phyloP scores from a whole-genome alignment of 2,329 filamentous ascomycete species.

The Chaetomiaceae sp. region DNA sequence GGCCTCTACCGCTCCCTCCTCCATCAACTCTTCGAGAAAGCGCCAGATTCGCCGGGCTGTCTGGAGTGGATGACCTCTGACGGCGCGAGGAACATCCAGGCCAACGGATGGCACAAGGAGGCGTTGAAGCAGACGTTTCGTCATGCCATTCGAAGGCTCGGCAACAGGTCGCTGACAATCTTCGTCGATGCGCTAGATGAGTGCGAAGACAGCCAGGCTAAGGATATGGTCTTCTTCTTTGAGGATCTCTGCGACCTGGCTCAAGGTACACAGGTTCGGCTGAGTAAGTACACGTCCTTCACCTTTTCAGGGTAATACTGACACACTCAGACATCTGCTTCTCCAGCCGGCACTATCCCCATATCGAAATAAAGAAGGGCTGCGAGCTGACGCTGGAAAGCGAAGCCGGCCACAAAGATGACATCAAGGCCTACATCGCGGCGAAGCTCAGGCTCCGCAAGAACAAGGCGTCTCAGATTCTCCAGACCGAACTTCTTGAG shows the following conservation, averaged over 20 bases:
- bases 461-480: neutral
- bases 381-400: neutral
- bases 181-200: conserved; percentile 45
- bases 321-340: neutral
- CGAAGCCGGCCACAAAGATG: neutral
- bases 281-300: conserved; percentile 21
- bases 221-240: conserved; percentile 39
- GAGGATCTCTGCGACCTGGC: conserved; percentile 30
- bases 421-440: neutral
- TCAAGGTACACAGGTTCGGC: neutral
- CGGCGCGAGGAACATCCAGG: neutral
- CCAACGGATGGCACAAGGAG: conserved; percentile 7
- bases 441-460: neutral
- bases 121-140: conserved; percentile 16
- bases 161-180: conserved; percentile 11
- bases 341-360: neutral
- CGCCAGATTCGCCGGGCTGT: conserved; percentile 28
- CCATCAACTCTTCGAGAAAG: conserved; percentile 35
- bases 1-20: conserved; percentile 46
- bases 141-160: conserved; percentile 15
- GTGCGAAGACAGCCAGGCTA: conserved; percentile 37
- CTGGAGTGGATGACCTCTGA: conserved; percentile 21
- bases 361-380: neutral
- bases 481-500: neutral
- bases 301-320: neutral